Conservation (phyloP, 2,329 filamentous ascomycete genomes). For the Elsinoe perseae region DNA sequence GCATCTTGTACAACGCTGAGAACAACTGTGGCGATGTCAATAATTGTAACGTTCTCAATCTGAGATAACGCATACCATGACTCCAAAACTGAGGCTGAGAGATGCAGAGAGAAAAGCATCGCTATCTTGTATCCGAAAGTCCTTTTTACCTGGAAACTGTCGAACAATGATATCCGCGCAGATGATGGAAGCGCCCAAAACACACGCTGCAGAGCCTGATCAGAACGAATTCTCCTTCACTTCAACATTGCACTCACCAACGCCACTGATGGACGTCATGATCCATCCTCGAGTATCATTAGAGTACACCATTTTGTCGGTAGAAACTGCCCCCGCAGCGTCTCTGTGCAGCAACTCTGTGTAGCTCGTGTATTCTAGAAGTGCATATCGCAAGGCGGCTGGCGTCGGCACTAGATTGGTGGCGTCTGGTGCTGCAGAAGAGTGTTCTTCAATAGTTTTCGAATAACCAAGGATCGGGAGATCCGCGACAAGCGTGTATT, state of each 20-base stretch:
- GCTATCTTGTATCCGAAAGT: slow-evolving; percentile 84
- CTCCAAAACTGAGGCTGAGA: slow-evolving; percentile 85
- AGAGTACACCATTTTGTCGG: slow-evolving; percentile 43
- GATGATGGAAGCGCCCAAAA: slow-evolving; percentile 74
- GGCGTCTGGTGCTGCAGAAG: neutral
- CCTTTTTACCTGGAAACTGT: slow-evolving; percentile 61
- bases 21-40: slow-evolving; percentile 57
- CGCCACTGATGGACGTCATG: slow-evolving; percentile 74
- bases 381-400: neutral
- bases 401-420: slow-evolving; percentile 7
- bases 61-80: slow-evolving; percentile 61
- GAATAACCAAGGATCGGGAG: neutral
- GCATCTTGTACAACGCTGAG: slow-evolving; percentile 85
- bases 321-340: neutral
- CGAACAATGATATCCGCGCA: slow-evolving; percentile 75
- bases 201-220: slow-evolving; percentile 36
- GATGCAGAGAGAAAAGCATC: slow-evolving; percentile 81
- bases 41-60: neutral
- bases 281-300: slow-evolving; percentile 93
- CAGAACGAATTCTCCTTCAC: slow-evolving; percentile 7
- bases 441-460: neutral
- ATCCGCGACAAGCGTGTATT: slow-evolving; percentile 1
- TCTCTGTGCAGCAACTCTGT: neutral
- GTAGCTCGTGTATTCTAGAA: neutral
- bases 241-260: slow-evolving; percentile 43